A percentile compares a stretch with the other conserved stretches of the same genome.
Evolutionary conservation across 2,329 filamentous ascomycete genomes (phyloP).

Genomic region (Xylariomycetidae sp.): DNA sequence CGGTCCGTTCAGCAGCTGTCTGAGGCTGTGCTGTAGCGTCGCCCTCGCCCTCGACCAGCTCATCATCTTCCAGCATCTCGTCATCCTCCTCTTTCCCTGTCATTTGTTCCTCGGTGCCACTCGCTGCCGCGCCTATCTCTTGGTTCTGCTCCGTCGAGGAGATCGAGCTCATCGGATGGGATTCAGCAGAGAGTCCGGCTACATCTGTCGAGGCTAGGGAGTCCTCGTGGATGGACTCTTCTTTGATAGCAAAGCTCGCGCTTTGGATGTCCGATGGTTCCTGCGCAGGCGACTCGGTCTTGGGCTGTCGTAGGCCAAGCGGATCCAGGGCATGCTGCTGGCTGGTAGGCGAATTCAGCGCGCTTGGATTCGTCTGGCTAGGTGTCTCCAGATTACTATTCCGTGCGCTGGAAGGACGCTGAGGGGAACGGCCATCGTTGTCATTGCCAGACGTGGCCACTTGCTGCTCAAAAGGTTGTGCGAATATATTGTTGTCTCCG

Average conservation of each 20-base stretch:
- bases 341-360: constrained; percentile 26
- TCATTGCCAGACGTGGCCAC: constrained; percentile 27
- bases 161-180: constrained; percentile 34
- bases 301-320: constrained; percentile 35
- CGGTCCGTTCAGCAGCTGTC: constrained; percentile 42
- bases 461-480: constrained; percentile 38
- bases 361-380: constrained; percentile 43
- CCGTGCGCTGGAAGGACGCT: constrained; percentile 30
- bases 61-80: constrained; percentile 49
- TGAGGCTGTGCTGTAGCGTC: constrained; percentile 27
- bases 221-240: constrained; percentile 33
- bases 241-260: constrained; percentile 31
- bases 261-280: constrained; percentile 29
- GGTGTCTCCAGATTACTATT: constrained; percentile 53
- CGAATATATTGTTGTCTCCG: constrained; percentile 38
- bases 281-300: constrained; percentile 31
- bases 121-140: constrained; percentile 27
- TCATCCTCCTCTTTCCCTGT: constrained; percentile 44
- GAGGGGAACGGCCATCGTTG: constrained; percentile 28
- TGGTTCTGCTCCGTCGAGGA: constrained; percentile 31
- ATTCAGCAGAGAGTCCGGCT: constrained; percentile 31
- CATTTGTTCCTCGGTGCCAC: constrained; percentile 32
- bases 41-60: constrained; percentile 43
- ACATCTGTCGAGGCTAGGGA: constrained; percentile 34
- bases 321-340: constrained; percentile 34